Percentiles rank a stretch among this genome's conserved stretches.
Conservation (phyloP, 345 rosid genomes). For the Arabis alpina region DNA sequence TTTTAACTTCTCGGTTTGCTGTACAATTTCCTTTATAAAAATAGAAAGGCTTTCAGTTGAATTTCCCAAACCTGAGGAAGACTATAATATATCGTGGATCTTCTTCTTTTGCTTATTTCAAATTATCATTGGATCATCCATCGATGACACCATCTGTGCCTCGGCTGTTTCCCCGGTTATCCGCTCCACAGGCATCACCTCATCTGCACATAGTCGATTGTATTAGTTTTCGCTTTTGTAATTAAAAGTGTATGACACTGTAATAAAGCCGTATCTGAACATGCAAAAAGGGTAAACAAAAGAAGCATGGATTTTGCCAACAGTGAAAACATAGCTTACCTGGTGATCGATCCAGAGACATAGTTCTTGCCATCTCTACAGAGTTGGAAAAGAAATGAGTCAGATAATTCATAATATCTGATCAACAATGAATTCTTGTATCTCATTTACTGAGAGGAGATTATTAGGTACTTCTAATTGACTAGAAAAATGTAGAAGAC, state of each 20-base stretch:
- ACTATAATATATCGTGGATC: conserved; percentile 31
- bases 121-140: conserved; percentile 80
- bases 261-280: too few species aligned
- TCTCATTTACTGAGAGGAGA: too few species aligned
- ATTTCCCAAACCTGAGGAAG: conserved; percentile 30
- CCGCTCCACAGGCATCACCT: conserved; percentile 51
- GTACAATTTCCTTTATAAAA: conserved; percentile 15
- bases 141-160: conserved; percentile 58
- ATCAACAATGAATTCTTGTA: too few species aligned
- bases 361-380: conserved; percentile 47
- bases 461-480: neutral
- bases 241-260: too few species aligned
- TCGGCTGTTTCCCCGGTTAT: conserved; percentile 58
- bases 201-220: conserved; percentile 49
- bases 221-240: too few species aligned
- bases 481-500: neutral
- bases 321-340: conserved; percentile 9
- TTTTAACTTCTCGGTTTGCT: conserved; percentile 27
- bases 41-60: neutral
- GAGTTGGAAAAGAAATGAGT: conserved; percentile 27
- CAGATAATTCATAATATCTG: neutral
- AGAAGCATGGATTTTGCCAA: conserved; percentile 8
- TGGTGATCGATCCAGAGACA: conserved; percentile 47
- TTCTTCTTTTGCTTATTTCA: conserved; percentile 47
- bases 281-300: conserved; percentile 6